phyloP scores from a whole-genome alignment of 2,329 filamentous ascomycete species.

The Atkinsonella hypoxylon region DNA sequence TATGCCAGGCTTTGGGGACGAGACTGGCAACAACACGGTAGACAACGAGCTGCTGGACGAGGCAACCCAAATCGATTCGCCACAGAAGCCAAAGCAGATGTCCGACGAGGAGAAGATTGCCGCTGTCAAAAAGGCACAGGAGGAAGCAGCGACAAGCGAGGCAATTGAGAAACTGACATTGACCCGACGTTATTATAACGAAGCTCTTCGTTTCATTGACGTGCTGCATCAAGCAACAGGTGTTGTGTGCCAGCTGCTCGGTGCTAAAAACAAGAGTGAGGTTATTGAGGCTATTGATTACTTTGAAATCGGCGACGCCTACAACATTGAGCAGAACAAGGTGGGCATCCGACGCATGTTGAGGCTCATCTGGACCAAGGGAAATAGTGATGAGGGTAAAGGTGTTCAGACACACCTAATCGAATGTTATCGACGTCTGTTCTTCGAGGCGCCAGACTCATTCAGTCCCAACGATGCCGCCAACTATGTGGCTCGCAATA shows the following conservation, averaged over 20 bases:
- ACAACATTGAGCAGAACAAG: slow-evolving; percentile 90
- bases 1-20: slow-evolving; percentile 46
- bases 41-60: slow-evolving; percentile 77
- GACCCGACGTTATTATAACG: slow-evolving; percentile 82
- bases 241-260: slow-evolving; percentile 74
- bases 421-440: slow-evolving; percentile 89
- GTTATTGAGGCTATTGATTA: slow-evolving; percentile 99
- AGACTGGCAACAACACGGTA: slow-evolving; percentile 53
- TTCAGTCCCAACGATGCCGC: slow-evolving; percentile 84
- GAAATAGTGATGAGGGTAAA: slow-evolving; percentile 97
- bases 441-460: slow-evolving; percentile 86
- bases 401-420: slow-evolving; percentile 94
- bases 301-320: slow-evolving; percentile 88
- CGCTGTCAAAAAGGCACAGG: slow-evolving; percentile 65
- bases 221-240: slow-evolving; percentile 74
- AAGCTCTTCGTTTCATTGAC: slow-evolving; percentile 88
- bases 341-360: slow-evolving; percentile 90
- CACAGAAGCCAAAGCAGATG: slow-evolving; percentile 54
- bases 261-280: slow-evolving; percentile 94
- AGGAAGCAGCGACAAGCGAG: slow-evolving; percentile 81
- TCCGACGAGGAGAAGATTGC: slow-evolving; percentile 67
- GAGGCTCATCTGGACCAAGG: slow-evolving; percentile 96
- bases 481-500: slow-evolving; percentile 92
- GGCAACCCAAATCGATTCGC: slow-evolving; percentile 66
- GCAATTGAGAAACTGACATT: slow-evolving; percentile 78